A percentile compares a stretch with the other conserved stretches of the same genome.
Evolutionary conservation across 1,284 basidiomycete genomes (phyloP).

Genomic region (Papiliotrema terrestris): DNA sequence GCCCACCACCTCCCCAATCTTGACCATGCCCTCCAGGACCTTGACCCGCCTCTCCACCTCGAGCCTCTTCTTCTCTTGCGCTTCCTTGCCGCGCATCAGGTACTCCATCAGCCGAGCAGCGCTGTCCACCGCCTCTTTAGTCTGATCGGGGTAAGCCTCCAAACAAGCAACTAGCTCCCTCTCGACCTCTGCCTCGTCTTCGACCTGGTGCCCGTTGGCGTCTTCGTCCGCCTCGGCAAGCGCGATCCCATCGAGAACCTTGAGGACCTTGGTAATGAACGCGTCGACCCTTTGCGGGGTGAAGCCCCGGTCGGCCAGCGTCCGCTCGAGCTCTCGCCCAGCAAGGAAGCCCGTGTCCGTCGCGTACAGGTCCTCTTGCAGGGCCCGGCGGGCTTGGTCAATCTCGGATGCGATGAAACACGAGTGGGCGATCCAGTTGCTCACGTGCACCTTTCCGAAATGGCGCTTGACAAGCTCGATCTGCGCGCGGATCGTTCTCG

Average conservation of each 20-base stretch:
- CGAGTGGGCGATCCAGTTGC: constrained; percentile 46
- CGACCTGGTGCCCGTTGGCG: constrained; percentile 5
- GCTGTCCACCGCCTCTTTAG: constrained; percentile 35
- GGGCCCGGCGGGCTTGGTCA: constrained; percentile 33
- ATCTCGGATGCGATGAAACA: constrained; percentile 43
- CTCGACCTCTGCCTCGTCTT: constrained; percentile 15
- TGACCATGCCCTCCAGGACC: constrained; percentile 45
- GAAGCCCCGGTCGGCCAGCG: constrained; percentile 26
- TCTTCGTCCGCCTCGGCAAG: constrained; percentile 32
- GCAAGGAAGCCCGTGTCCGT: constrained; percentile 37
- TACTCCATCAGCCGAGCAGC: constrained; percentile 38
- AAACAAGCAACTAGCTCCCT: constrained; percentile 24
- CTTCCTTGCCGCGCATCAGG: constrained; percentile 34
- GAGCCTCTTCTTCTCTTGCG: constrained; percentile 40
- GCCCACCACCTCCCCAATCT: constrained; percentile 41
- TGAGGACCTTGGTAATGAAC: constrained; percentile 42
- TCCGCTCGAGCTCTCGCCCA: constrained; percentile 31
- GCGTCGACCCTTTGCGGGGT: constrained; percentile 29
- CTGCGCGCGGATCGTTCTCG: constrained; percentile 31
- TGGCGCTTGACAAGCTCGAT: constrained; percentile 31
- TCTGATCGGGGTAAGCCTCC: constrained; percentile 28
- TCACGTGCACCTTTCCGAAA: constrained; percentile 33
- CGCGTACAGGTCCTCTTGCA: constrained; percentile 39
- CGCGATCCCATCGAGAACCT: constrained; percentile 45
- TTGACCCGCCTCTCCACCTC: constrained; percentile 41